These are phyloP conservation scores for Periconia macrospinosa DNA, from an alignment of 2,329 filamentous ascomycete species.

Conservation along the genomic window DNA sequence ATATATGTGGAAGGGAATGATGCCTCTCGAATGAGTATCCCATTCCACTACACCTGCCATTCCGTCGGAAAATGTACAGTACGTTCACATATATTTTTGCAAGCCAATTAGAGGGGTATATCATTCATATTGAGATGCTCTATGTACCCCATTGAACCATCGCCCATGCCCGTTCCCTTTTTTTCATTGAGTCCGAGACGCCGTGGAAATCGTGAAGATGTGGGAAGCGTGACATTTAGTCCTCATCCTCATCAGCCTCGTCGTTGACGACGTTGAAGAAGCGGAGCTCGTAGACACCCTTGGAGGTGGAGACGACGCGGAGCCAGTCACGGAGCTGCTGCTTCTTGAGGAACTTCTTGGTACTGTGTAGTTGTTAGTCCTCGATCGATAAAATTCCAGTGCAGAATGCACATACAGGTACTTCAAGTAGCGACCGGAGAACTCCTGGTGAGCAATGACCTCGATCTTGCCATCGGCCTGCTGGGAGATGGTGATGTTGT, in stretches of 20 bases:
- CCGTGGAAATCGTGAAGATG: constrained; percentile 19
- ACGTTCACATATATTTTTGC: too few species aligned
- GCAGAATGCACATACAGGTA: constrained; percentile 75
- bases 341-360: constrained; percentile 99
- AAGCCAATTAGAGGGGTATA: neutral
- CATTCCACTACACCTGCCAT: too few species aligned
- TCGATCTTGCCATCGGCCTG: constrained; percentile 96
- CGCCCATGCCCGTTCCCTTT: constrained; percentile 17
- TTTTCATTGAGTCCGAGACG: constrained; percentile 16
- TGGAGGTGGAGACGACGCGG: constrained; percentile 95
- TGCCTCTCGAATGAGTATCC: too few species aligned
- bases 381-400: neutral
- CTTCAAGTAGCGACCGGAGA: constrained; percentile 99
- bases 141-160: constrained; percentile 24
- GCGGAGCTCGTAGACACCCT: constrained; percentile 99
- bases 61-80: too few species aligned
- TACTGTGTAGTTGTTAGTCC: constrained; percentile 59
- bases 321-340: constrained; percentile 99
- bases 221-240: constrained; percentile 63
- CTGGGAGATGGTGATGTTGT: constrained; percentile 87
- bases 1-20: too few species aligned
- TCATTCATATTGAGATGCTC: constrained; percentile 23
- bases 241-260: constrained; percentile 96
- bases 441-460: constrained; percentile 95
- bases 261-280: constrained; percentile 99